phyloP scores from a whole-genome alignment of 2,329 filamentous ascomycete species.

The Apiospora phragmitis region DNA sequence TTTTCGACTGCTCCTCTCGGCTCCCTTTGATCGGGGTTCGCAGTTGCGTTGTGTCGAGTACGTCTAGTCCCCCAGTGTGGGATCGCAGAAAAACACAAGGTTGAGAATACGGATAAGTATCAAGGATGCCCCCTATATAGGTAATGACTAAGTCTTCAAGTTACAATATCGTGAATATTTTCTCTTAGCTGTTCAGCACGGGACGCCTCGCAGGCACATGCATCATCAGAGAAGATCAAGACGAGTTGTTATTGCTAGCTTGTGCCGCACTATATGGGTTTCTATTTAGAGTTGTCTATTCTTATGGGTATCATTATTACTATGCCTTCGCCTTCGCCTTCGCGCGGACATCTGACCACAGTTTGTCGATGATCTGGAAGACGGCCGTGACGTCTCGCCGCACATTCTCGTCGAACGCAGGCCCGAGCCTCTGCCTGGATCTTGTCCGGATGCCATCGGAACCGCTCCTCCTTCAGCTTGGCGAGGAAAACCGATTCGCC shows the following conservation, averaged over 20 bases:
- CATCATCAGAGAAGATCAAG: background rate
- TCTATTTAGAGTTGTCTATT: background rate
- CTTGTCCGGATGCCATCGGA: slow-evolving; percentile 98
- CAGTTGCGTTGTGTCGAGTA: background rate
- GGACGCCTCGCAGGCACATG: background rate
- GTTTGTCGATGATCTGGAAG: slow-evolving; percentile 83
- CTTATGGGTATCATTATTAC: background rate
- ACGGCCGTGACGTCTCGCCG: slow-evolving; percentile 83
- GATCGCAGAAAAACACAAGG: background rate
- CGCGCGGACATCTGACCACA: slow-evolving; percentile 68
- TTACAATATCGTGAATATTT: background rate
- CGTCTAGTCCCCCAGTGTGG: background rate
- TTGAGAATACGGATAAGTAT: background rate
- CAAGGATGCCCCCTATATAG: background rate
- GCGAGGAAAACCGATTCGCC: slow-evolving; percentile 47
- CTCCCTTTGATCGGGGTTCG: background rate
- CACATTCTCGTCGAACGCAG: slow-evolving; percentile 67
- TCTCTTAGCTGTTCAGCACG: background rate
- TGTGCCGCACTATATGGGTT: background rate
- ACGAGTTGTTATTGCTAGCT: background rate
- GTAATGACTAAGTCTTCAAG: background rate
- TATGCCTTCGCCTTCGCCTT: slow-evolving; percentile 19
- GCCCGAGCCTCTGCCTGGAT: slow-evolving; percentile 85
- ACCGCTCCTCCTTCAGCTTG: slow-evolving; percentile 76
- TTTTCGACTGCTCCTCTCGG: background rate